phyloP scores from a whole-genome alignment of 345 rosid species.

The Hibiscus tridactylites region DNA sequence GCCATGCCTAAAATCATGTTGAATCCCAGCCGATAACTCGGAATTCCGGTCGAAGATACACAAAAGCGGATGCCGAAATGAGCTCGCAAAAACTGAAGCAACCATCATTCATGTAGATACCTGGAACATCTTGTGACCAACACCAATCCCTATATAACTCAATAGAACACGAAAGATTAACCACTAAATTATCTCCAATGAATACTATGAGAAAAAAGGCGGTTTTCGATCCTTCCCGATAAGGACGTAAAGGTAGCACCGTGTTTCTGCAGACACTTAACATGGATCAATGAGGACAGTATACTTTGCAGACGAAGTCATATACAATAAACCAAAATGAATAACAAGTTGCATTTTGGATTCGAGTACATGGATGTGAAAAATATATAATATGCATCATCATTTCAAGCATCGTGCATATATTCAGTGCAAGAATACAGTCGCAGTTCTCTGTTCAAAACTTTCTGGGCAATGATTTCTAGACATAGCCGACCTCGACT shows the following conservation, averaged over 20 bases:
- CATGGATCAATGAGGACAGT: slow-evolving; percentile 69
- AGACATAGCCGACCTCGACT: neutral
- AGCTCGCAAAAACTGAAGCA: slow-evolving; percentile 38
- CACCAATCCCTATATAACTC: too few relatives aligned
- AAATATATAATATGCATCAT: too few relatives aligned
- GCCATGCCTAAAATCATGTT: slow-evolving; percentile 88
- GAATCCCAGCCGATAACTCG: slow-evolving; percentile 75
- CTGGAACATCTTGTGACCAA: too few relatives aligned
- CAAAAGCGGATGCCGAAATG: slow-evolving; percentile 83
- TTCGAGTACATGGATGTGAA: too few relatives aligned
- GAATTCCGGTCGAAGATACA: slow-evolving; percentile 88
- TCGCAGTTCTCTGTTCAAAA: neutral
- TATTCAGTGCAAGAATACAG: neutral
- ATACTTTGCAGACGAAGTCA: slow-evolving; percentile 57
- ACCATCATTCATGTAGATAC: too few relatives aligned
- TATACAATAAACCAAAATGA: neutral
- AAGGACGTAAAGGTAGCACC: slow-evolving; percentile 86
- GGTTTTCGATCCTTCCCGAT: slow-evolving; percentile 74
- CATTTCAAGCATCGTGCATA: neutral
- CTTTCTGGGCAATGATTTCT: neutral
- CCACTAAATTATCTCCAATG: too few relatives aligned
- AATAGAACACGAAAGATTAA: too few relatives aligned
- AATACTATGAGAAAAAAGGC: too few relatives aligned
- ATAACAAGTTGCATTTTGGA: neutral
- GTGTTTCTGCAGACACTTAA: slow-evolving; percentile 91